Percentiles rank a stretch among this genome's conserved stretches.
These are phyloP conservation scores for Termitomyces sp. DNA, from an alignment of 768 basidiomycete species.

Conservation along the genomic window DNA sequence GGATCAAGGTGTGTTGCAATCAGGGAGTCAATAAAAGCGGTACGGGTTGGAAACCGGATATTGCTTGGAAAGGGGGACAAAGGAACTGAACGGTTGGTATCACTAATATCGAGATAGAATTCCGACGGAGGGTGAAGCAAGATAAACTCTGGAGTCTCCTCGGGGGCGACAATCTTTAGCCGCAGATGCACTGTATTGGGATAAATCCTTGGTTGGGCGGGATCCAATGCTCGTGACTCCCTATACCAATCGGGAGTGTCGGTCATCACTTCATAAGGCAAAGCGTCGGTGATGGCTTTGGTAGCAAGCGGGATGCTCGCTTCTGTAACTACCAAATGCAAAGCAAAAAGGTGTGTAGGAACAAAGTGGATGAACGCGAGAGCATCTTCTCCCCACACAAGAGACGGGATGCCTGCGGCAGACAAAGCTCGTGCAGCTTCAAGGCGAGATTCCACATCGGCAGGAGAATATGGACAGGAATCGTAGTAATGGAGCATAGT, in stretches of 20 bases:
- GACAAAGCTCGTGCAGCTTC: neutral
- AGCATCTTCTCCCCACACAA: constrained; percentile 19
- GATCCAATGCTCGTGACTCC: neutral
- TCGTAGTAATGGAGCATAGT: too few relatives aligned
- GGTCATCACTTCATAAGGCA: neutral
- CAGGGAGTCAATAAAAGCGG: too few relatives aligned
- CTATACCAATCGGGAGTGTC: neutral
- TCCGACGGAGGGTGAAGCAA: constrained; percentile 12
- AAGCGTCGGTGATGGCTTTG: too few relatives aligned
- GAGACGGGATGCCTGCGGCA: neutral
- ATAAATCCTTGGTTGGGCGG: neutral
- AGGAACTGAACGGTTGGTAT: constrained; percentile 12
- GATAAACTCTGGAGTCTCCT: constrained; percentile 9
- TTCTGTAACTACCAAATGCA: constrained; percentile 18
- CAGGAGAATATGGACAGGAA: neutral
- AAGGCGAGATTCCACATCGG: neutral
- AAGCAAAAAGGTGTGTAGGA: constrained; percentile 15
- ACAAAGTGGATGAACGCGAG: too few relatives aligned
- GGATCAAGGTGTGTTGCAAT: too few relatives aligned
- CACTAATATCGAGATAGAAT: constrained; percentile 10
- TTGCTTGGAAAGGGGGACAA: too few relatives aligned
- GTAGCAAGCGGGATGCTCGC: too few relatives aligned
- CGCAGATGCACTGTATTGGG: neutral
- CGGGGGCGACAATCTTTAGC: neutral
- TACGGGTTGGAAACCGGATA: too few relatives aligned